Base-by-base conservation (phyloP, 2,329 filamentous ascomycete species). In the Acarospora socialis region DNA sequence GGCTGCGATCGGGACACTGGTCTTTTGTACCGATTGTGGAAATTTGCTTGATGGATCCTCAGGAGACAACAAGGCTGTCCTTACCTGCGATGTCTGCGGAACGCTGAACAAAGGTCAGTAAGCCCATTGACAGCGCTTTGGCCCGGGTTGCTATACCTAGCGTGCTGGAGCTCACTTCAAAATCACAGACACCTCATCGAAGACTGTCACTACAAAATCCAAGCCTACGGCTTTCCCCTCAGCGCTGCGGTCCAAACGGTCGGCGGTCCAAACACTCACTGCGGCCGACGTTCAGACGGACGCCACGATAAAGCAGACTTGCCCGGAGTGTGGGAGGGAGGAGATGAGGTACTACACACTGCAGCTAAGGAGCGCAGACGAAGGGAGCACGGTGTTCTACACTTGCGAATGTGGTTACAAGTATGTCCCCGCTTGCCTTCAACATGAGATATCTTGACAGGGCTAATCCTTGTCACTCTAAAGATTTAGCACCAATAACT, bases 1-100 rank as follows among this genome's bases (percentile, higher is more conserved):
- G 87, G 75, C 86, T 43, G 76, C 81, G 12, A 84, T 94, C 44
- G 87, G 84, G 34, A 87, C 84, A 32, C 66, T 95, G 23, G 77
- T 93, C 21, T 95, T 95, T 57, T 95, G 87, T 63, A 81, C 70
- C 33, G 81, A 86, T 53, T 95, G 87, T 55, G 87, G 87, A 39
- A 92, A 92, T 53, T 67, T 94, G 3, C 65, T 95, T 23, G 83
- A 90, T 32, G 70, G 77, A 32, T 83, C 81, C 28, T 78, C 77
- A 41, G 82, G 81, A 38, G 77, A 75, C 37, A 67, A 73, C 44
- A 80, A 83, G 51, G 78, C 79, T 35, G 69, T 80, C 35, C 61
- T 95, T 36, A 66, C 69, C 43, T 98, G 87, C 65, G 79, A 82
- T 47, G 77, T 86, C 53, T 95, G 87, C 55, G 82, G 81, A 40